Evolutionary conservation across 352 stramenopile genomes (phyloP).

Genomic region (Phytophthora aleatoria): DNA sequence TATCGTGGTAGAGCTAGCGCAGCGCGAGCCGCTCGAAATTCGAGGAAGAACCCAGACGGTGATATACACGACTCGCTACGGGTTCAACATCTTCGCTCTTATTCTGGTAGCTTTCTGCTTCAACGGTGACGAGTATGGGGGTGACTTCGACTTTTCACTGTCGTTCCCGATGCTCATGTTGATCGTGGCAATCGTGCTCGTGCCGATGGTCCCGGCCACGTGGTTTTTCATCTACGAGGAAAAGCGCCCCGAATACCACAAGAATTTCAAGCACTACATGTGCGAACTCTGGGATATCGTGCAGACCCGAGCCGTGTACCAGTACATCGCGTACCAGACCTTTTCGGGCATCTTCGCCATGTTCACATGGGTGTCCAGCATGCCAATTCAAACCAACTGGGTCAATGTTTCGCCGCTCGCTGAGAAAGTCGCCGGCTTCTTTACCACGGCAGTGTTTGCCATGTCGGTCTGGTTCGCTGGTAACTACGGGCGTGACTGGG

Average conservation of each 20-base stretch:
- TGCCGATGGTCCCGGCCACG: constrained; percentile 43
- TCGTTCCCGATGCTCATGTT: constrained; percentile 50
- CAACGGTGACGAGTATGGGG: constrained; percentile 54
- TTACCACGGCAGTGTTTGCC: constrained; percentile 38
- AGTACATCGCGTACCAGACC: constrained; percentile 52
- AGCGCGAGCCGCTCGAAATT: constrained; percentile 49
- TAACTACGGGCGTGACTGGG: constrained; percentile 62
- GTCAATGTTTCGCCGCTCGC: constrained; percentile 45
- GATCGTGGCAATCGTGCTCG: constrained; percentile 35
- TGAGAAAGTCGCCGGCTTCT: constrained; percentile 43
- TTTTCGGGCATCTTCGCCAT: constrained; percentile 46
- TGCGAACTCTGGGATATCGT: constrained; percentile 53
- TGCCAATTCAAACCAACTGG: constrained; percentile 53
- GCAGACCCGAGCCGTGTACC: constrained; percentile 53
- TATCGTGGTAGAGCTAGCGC: constrained; percentile 54
- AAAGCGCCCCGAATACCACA: constrained; percentile 23
- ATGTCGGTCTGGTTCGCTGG: constrained; percentile 48
- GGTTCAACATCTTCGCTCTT: constrained; percentile 42
- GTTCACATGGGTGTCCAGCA: constrained; percentile 45
- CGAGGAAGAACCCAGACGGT: constrained; percentile 54
- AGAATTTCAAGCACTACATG: constrained; percentile 52
- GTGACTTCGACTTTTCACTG: constrained; percentile 53
- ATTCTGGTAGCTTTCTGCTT: constrained; percentile 53
- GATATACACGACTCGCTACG: constrained; percentile 52
- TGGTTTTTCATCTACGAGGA: constrained; percentile 55